Evolutionary conservation across 2,329 filamentous ascomycete species (phyloP).

Genomic region (Cordyceps militaris): DNA sequence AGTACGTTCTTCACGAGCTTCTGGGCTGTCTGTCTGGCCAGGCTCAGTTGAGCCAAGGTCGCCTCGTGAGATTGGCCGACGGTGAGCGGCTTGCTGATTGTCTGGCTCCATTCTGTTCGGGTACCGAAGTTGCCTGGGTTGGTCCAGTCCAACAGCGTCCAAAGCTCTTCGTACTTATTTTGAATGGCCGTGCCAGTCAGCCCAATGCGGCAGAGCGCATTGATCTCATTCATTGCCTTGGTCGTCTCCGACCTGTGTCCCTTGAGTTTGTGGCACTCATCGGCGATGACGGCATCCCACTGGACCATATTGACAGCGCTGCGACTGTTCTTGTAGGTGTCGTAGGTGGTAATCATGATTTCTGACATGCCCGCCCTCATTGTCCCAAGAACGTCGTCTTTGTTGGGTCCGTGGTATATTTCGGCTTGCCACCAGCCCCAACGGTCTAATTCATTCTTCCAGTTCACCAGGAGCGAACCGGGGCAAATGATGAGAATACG

Average conservation of each 20-base stretch:
- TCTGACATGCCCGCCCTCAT: conserved; percentile 73
- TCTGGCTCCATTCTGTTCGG: conserved; percentile 67
- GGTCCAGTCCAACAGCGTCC: conserved; percentile 94
- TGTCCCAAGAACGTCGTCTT: conserved; percentile 64
- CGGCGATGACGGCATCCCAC: conserved; percentile 92
- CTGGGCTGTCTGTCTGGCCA: conserved; percentile 72
- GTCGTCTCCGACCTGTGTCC: conserved; percentile 70
- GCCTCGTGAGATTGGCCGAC: conserved; percentile 91
- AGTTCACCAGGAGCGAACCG: conserved; percentile 81
- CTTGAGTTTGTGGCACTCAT: conserved; percentile 90
- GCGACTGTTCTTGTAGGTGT: conserved; percentile 75
- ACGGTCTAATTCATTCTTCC: conserved; percentile 74
- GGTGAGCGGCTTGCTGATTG: conserved; percentile 72
- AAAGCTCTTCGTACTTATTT: conserved; percentile 95
- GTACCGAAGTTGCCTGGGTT: conserved; percentile 68
- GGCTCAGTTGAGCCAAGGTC: conserved; percentile 72
- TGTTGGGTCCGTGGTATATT: conserved; percentile 62
- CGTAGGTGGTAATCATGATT: conserved; percentile 90
- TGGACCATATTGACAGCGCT: conserved; percentile 70
- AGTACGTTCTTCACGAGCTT: conserved; percentile 82
- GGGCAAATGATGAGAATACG: conserved; percentile 81
- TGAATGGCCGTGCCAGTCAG: conserved; percentile 95
- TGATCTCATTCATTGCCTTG: conserved; percentile 81
- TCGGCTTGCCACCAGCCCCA: conserved; percentile 98
- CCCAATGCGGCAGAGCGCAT: conserved; percentile 85